These are phyloP conservation scores for Fusarium setosum DNA, from an alignment of 2,329 filamentous ascomycete species.

Conservation along the genomic window DNA sequence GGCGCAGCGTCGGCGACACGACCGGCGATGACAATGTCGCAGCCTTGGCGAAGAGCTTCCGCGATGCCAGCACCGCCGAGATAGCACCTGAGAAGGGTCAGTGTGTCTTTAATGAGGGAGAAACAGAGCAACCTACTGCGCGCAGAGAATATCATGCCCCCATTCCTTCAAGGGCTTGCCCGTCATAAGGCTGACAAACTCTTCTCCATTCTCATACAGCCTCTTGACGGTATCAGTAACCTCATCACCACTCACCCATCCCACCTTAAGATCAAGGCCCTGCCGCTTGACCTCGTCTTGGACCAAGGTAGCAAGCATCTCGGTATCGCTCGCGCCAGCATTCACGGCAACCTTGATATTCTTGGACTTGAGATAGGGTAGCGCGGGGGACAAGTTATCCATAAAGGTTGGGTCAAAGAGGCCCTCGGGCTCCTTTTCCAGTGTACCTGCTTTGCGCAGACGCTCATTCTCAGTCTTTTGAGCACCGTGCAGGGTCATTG, in stretches of 20 bases:
- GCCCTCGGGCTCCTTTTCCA: slow-evolving; percentile 45
- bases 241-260: slow-evolving; percentile 52
- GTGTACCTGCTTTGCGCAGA: slow-evolving; percentile 33
- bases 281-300: slow-evolving; percentile 42
- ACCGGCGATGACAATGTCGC: slow-evolving; percentile 59
- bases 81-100: slow-evolving; percentile 35
- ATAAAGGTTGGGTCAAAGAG: slow-evolving; percentile 50
- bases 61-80: slow-evolving; percentile 55
- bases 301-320: slow-evolving; percentile 41
- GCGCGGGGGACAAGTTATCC: slow-evolving; percentile 38
- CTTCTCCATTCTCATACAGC: slow-evolving; percentile 32
- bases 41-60: slow-evolving; percentile 51
- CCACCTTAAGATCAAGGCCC: slow-evolving; percentile 47
- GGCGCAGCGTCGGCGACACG: slow-evolving; percentile 59
- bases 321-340: slow-evolving; percentile 51
- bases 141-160: slow-evolving; percentile 35
- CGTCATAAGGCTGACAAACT: slow-evolving; percentile 40
- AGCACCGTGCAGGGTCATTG: slow-evolving; percentile 47
- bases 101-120: not conserved
- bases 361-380: slow-evolving; percentile 47
- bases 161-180: slow-evolving; percentile 38
- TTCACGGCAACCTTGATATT: slow-evolving; percentile 52
- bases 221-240: slow-evolving; percentile 42
- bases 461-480: slow-evolving; percentile 41
- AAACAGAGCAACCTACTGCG: slow-evolving; percentile 14